Conservation (phyloP, 345 rosid genomes). For the Rhizophora mangle region DNA sequence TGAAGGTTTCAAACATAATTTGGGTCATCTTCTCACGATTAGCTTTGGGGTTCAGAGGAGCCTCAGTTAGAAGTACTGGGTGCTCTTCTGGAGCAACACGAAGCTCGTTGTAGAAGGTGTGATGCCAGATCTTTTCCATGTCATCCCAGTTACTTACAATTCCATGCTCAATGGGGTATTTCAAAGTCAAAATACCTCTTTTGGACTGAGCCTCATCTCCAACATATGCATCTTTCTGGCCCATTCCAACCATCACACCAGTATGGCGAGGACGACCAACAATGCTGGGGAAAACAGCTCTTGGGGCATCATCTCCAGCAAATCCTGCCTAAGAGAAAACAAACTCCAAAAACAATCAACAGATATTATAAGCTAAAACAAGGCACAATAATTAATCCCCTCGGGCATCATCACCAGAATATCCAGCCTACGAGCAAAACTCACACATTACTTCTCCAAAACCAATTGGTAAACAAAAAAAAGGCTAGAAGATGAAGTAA, state of each 20-base stretch:
- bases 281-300: slow-evolving; percentile 91
- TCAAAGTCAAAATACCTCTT: slow-evolving; percentile 73
- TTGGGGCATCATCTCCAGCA: slow-evolving; percentile 91
- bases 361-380: not conserved
- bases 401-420: too few species aligned
- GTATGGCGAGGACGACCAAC: slow-evolving; percentile 95
- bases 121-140: slow-evolving; percentile 96
- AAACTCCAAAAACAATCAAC: not conserved
- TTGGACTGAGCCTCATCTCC: slow-evolving; percentile 85
- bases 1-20: slow-evolving; percentile 92
- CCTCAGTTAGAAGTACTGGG: slow-evolving; percentile 75
- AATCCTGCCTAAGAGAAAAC: slow-evolving; percentile 65
- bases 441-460: too few species aligned
- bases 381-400: too few species aligned
- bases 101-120: slow-evolving; percentile 90
- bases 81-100: slow-evolving; percentile 95
- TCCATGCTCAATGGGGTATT: slow-evolving; percentile 85
- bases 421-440: too few species aligned
- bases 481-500: too few species aligned
- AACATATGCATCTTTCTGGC: slow-evolving; percentile 84
- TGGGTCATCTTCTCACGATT: slow-evolving; percentile 99
- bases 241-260: slow-evolving; percentile 87
- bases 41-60: slow-evolving; percentile 96
- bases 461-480: too few species aligned
- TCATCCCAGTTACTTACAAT: slow-evolving; percentile 97